Base-by-base conservation (phyloP, 208 protist genomes). In the Acanthamoeba lenticulata region DNA sequence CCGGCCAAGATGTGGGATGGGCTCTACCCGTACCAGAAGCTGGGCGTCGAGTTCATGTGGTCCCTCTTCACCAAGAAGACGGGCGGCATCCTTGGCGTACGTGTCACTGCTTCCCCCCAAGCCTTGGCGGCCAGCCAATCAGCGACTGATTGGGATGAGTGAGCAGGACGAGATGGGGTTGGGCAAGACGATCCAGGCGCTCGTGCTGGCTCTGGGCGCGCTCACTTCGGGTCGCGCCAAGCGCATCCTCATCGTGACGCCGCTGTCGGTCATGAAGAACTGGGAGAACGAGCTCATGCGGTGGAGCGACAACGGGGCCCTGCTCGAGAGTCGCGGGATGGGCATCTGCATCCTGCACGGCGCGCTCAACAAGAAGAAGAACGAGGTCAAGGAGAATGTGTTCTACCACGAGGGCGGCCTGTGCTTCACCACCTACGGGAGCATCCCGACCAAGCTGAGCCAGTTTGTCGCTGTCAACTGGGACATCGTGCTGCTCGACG, bases 401-500 rank as follows among this genome's bases (percentile, higher is more conserved):
- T 86, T 86, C 45, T 38, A 86, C 38, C 77, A 86, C 45, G 77
- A 86, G 44, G 86, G 86, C 11, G 86, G 86, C 11, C 0, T 92
- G 24, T 92, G 86, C 60, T 92, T 92, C 86, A 92, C 86, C 60
- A 92, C 86, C 17, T 92, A 92, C 42, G 86, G 86, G 34, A 92
- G n/a, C 44, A 92, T 92, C 27, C 86, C 86, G 27, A 77, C 86
- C 0, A 94, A 93, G n/a, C 11, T 69, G 47, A 24, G 52, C 17
- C 17, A 2, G 32, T 94, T 97, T 52, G 44, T 40, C 47, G 19
- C 42, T 0, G 40, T 93, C 0, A 62, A 24, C 4, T 96, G 95
- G 96, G 94, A 96, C 72, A 95, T 95, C 32, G 90, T 96, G 32
- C 45, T 97, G 2, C 67, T 96, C 1, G 96, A 97, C 52, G 96